A percentile compares a stretch with the other conserved stretches of the same genome.
Conservation (phyloP, 495 filamentous ascomycete species). For the Aspergillus incahuasiensis region DNA sequence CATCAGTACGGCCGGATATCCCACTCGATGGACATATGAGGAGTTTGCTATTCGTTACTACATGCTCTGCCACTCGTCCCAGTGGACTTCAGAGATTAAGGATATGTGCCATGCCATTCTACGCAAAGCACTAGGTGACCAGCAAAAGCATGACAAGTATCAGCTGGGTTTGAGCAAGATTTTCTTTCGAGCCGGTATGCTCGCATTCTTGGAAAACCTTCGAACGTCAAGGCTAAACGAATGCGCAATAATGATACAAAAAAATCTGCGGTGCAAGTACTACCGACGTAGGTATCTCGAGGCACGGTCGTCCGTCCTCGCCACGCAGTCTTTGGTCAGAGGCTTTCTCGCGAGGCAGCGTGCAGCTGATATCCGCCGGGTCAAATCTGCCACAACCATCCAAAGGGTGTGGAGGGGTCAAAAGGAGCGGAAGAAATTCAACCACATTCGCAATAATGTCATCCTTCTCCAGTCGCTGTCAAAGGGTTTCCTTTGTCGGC, state of each 20-base stretch:
- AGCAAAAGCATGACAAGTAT: conserved; percentile 87
- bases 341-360: conserved; percentile 70
- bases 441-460: conserved; percentile 70
- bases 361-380: conserved; percentile 73
- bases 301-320: conserved; percentile 72
- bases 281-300: conserved; percentile 90
- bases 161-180: conserved; percentile 97
- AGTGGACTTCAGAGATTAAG: conserved; percentile 91
- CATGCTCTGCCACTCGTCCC: conserved; percentile 87
- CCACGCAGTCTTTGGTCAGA: conserved; percentile 69
- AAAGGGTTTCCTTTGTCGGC: conserved; percentile 85
- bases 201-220: conserved; percentile 93
- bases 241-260: conserved; percentile 97
- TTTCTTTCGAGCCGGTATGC: conserved; percentile 98
- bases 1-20: conserved; percentile 97
- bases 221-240: conserved; percentile 85
- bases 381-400: conserved; percentile 88
- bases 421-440: conserved; percentile 76
- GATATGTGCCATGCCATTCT: conserved; percentile 92
- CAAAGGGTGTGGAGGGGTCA: conserved; percentile 91
- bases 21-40: conserved; percentile 98
- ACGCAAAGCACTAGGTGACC: conserved; percentile 79
- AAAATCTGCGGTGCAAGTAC: conserved; percentile 94
- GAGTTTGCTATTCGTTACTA: conserved; percentile 98
- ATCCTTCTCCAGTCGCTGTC: conserved; percentile 82